phyloP scores from a whole-genome alignment of 306 rosid genomes.

The Alnus rubra region DNA sequence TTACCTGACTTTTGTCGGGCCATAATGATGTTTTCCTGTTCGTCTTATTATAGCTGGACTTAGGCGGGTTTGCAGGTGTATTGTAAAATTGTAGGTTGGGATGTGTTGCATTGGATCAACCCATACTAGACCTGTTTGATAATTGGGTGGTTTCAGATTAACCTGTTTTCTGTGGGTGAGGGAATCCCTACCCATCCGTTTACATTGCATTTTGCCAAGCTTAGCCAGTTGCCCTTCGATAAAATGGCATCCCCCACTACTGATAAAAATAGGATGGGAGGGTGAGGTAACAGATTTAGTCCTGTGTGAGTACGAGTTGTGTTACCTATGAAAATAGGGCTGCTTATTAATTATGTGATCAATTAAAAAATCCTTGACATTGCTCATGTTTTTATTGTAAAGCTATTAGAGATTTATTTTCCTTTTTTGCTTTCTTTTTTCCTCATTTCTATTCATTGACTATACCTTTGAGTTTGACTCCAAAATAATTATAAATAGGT shows the following conservation, averaged over 20 bases:
- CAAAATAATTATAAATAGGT: constrained; percentile 23
- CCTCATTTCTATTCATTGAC: background rate
- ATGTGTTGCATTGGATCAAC: background rate
- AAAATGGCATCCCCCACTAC: background rate
- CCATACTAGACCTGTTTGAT: background rate
- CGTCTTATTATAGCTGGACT: background rate
- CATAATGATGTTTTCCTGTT: background rate
- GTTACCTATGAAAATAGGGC: background rate
- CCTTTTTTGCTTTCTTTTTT: background rate
- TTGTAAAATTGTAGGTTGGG: background rate
- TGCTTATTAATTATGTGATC: background rate
- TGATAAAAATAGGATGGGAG: background rate
- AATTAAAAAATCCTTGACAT: background rate
- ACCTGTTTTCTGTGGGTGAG: background rate
- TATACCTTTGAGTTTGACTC: background rate
- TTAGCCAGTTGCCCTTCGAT: background rate
- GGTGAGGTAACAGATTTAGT: background rate
- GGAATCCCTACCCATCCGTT: background rate
- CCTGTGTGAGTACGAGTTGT: background rate
- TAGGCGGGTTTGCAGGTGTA: background rate
- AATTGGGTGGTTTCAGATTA: background rate
- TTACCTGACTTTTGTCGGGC: background rate
- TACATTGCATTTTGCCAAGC: background rate
- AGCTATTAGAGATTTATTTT: background rate
- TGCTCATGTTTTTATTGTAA: background rate